These are phyloP conservation scores for Debaryomyces coudertii DNA, from an alignment of 1,139 yeast genomes.

Conservation along the genomic window DNA sequence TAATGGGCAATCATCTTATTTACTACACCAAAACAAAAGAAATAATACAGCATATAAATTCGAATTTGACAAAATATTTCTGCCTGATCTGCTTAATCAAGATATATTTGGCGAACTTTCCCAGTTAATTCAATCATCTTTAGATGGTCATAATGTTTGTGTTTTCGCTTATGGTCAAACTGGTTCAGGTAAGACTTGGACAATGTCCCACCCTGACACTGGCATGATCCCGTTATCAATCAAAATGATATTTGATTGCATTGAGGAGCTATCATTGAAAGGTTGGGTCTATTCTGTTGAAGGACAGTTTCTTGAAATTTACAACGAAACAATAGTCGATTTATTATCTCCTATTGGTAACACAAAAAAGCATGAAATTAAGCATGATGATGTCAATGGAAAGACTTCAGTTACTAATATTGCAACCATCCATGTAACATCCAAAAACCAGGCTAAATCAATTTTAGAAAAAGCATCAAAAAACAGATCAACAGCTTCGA, in stretches of 20 bases:
- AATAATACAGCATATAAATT: constrained; percentile 39
- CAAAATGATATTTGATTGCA: constrained; percentile 67
- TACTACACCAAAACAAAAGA: constrained; percentile 9
- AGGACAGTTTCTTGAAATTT: constrained; percentile 88
- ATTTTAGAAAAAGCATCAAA: constrained; percentile 58
- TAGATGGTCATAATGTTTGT: constrained; percentile 91
- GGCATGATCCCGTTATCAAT: constrained; percentile 88
- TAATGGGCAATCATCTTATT: constrained; percentile 10
- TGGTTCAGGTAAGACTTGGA: constrained; percentile 93
- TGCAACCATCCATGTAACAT: constrained; percentile 50
- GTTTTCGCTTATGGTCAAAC: constrained; percentile 98
- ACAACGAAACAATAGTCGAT: constrained; percentile 81
- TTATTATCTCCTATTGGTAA: constrained; percentile 44
- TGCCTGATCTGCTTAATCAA: constrained; percentile 52
- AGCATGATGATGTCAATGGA: constrained; percentile 61
- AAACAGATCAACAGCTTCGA: constrained; percentile 79
- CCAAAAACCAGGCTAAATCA: constrained; percentile 52
- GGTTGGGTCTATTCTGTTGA: constrained; percentile 70
- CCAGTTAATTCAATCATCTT: constrained; percentile 82
- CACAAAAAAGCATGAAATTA: constrained; percentile 62
- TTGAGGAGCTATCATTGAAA: constrained; percentile 47
- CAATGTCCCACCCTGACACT: constrained; percentile 74
- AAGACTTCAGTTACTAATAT: constrained; percentile 66
- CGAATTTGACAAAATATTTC: constrained; percentile 80
- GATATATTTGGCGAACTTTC: constrained; percentile 83